Percentiles rank a stretch among this genome's conserved stretches.
Conservation (phyloP, 139 green algal genomes). For the Edaphochlamys debaryana region DNA sequence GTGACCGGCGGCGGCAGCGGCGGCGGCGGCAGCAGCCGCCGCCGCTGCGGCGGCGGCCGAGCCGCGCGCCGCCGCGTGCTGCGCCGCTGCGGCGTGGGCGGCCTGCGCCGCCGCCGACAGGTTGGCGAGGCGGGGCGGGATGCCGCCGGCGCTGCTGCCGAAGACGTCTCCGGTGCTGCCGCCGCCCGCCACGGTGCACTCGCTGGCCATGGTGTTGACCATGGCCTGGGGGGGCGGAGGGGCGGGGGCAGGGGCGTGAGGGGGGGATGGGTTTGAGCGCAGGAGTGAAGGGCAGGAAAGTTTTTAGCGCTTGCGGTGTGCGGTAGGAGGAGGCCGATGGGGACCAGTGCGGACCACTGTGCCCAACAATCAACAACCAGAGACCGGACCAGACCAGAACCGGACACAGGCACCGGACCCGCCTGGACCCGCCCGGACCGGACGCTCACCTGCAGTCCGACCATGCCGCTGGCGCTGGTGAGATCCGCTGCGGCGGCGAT, state of each 20-base stretch:
- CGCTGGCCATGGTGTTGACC: conserved; percentile 21
- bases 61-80: background rate
- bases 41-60: background rate
- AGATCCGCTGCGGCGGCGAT: conserved; percentile 27
- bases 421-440: no score
- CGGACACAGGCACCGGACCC: no score
- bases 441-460: no score
- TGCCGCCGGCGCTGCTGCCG: background rate
- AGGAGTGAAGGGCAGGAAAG: no score
- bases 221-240: background rate
- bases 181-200: background rate
- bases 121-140: background rate
- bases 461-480: conserved; percentile 30
- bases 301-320: no score
- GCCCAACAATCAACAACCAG: no score
- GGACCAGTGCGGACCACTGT: no score
- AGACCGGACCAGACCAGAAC: no score
- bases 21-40: background rate
- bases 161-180: background rate
- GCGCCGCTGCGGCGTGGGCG: background rate
- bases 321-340: no score
- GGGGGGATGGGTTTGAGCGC: no score
- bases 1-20: no score
- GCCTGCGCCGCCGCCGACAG: background rate
- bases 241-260: no score